phyloP scores from a whole-genome alignment of 495 filamentous ascomycete species.

The Aspergillus cavernicola region DNA sequence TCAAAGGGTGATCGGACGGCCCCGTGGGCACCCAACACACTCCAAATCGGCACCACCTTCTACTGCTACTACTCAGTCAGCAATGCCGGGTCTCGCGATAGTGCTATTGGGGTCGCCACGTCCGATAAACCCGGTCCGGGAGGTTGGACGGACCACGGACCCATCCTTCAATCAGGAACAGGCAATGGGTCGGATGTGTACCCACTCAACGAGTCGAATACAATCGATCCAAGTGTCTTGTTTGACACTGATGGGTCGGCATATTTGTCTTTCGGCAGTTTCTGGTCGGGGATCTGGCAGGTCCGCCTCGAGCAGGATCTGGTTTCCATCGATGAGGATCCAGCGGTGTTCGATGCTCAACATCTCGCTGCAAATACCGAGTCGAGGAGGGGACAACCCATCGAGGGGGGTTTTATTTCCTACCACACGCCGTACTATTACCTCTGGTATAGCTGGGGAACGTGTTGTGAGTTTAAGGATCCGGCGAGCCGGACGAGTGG shows the following conservation, averaged over 20 bases:
- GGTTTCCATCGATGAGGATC: constrained; percentile 20
- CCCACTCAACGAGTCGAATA: constrained; percentile 58
- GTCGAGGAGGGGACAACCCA: constrained; percentile 32
- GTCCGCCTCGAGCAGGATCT: constrained; percentile 48
- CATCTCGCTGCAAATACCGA: constrained; percentile 35
- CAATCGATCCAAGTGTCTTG: constrained; percentile 68
- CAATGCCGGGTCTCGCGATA: constrained; percentile 62
- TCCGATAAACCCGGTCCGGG: constrained; percentile 57
- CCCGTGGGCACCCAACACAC: constrained; percentile 61
- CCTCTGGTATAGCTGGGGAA: constrained; percentile 65
- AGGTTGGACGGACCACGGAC: constrained; percentile 51
- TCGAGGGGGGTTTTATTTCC: constrained; percentile 53
- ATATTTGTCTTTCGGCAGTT: constrained; percentile 65
- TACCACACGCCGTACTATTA: constrained; percentile 60
- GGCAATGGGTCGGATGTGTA: constrained; percentile 40
- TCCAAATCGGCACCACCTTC: constrained; percentile 52
- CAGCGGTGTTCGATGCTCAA: constrained; percentile 24
- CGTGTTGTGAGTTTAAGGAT: constrained; percentile 60
- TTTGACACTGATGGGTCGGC: constrained; percentile 39
- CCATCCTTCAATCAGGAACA: constrained; percentile 39
- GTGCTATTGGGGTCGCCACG: constrained; percentile 68
- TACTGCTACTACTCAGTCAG: constrained; percentile 73
- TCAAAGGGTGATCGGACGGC: constrained; percentile 35
- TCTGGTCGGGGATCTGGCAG: constrained; percentile 70
- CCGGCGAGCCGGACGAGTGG: constrained; percentile 48